Conservation (phyloP, 352 stramenopile species). For the Phytopythium helicoides region DNA sequence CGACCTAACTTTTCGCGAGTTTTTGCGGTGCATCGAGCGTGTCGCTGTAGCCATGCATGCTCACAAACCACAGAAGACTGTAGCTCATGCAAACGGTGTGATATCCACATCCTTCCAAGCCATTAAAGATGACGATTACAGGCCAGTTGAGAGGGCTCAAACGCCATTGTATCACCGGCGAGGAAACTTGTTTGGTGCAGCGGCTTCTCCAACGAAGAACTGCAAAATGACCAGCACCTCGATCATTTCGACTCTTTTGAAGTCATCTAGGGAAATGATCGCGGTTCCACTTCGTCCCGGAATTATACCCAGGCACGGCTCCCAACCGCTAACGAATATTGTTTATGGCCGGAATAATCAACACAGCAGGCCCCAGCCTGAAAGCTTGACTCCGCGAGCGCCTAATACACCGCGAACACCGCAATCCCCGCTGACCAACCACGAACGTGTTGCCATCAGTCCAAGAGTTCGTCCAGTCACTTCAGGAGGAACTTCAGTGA, state of each 20-base stretch:
- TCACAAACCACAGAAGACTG: slow-evolving; percentile 15
- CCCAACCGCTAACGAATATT: not conserved
- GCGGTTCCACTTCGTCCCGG: not conserved
- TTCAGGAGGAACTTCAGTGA: slow-evolving; percentile 36
- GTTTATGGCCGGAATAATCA: too few relatives aligned
- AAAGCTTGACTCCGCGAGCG: too few relatives aligned
- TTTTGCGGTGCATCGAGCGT: slow-evolving; percentile 64
- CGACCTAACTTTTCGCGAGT: slow-evolving; percentile 71
- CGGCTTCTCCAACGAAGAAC: slow-evolving; percentile 37
- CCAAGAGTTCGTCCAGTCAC: slow-evolving; percentile 24
- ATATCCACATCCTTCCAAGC: slow-evolving; percentile 48
- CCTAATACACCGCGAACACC: not conserved
- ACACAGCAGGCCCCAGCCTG: too few relatives aligned
- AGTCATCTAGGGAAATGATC: slow-evolving; percentile 38
- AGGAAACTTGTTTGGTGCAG: slow-evolving; percentile 38
- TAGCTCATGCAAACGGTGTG: slow-evolving; percentile 26
- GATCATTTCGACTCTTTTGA: slow-evolving; percentile 55
- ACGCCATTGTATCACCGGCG: slow-evolving; percentile 44
- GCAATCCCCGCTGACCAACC: not conserved
- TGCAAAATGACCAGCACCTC: slow-evolving; percentile 68
- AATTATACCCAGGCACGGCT: too few relatives aligned
- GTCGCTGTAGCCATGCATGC: slow-evolving; percentile 68
- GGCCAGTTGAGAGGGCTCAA: slow-evolving; percentile 13
- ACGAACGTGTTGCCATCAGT: not conserved
- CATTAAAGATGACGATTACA: slow-evolving; percentile 43